Evolutionary conservation across 2,329 filamentous ascomycete genomes (phyloP).

Genomic region (Xylariaceae sp.): DNA sequence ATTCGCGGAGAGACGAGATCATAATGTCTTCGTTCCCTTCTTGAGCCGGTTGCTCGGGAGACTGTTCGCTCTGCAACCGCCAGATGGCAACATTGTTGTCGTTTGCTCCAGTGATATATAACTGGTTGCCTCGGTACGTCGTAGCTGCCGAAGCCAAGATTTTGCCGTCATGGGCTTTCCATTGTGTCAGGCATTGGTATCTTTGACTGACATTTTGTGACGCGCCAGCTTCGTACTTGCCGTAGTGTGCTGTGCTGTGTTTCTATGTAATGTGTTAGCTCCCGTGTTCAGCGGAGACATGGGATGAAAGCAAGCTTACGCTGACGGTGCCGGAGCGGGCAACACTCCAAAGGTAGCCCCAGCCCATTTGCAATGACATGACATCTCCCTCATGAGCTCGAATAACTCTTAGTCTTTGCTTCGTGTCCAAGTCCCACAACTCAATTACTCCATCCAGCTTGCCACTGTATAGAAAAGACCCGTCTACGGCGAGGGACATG

Average conservation of each 20-base stretch:
- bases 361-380: constrained; percentile 80
- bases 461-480: constrained; percentile 88
- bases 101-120: constrained; percentile 93
- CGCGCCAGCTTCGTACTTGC: constrained; percentile 47
- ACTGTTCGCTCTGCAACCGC: constrained; percentile 58
- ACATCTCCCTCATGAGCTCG: constrained; percentile 78
- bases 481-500: constrained; percentile 79
- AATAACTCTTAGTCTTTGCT: constrained; percentile 82
- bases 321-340: constrained; percentile 85
- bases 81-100: constrained; percentile 87
- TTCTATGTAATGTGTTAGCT: constrained; percentile 41
- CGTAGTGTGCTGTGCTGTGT: constrained; percentile 64
- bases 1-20: constrained; percentile 72
- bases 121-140: constrained; percentile 64
- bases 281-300: not conserved
- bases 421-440: constrained; percentile 94
- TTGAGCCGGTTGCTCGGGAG: constrained; percentile 31
- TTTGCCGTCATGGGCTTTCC: constrained; percentile 81
- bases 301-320: constrained; percentile 45
- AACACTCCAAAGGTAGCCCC: constrained; percentile 80
- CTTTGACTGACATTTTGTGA: constrained; percentile 65
- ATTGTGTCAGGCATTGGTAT: constrained; percentile 73
- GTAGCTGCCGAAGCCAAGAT: constrained; percentile 80
- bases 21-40: constrained; percentile 51
- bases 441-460: constrained; percentile 85